phyloP scores from a whole-genome alignment of 805 yeast species.

The Kluyveromyces lactis region DNA sequence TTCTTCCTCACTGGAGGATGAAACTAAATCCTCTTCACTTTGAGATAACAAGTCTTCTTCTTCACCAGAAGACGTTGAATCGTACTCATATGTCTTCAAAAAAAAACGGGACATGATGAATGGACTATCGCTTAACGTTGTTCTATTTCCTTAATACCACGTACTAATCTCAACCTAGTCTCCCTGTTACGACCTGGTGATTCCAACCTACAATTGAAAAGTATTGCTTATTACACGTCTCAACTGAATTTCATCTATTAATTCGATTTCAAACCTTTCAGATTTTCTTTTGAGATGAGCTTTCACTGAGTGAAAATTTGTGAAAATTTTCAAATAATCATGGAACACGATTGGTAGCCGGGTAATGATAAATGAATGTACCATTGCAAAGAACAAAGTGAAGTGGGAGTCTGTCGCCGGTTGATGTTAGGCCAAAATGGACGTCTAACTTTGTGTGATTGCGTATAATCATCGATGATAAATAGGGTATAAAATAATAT shows the following conservation, averaged over 20 bases:
- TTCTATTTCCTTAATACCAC: neutral
- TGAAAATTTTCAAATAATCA: slow-evolving; percentile 4
- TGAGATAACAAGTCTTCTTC: slow-evolving; percentile 38
- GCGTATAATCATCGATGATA: too few relatives aligned
- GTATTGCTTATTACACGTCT: too few relatives aligned
- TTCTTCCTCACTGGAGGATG: slow-evolving; percentile 22
- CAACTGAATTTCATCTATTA: too few relatives aligned
- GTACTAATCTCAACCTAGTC: neutral
- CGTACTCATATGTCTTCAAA: slow-evolving; percentile 42
- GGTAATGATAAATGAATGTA: too few relatives aligned
- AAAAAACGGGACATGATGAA: slow-evolving; percentile 86
- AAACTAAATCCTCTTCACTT: slow-evolving; percentile 32
- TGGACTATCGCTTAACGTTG: neutral
- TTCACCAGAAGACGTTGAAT: slow-evolving; percentile 36
- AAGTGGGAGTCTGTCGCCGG: too few relatives aligned
- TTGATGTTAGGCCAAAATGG: too few relatives aligned
- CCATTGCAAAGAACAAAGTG: too few relatives aligned
- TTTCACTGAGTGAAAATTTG: slow-evolving; percentile 5
- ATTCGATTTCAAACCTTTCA: neutral
- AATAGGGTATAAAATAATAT: too few relatives aligned
- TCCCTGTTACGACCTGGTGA: too few relatives aligned
- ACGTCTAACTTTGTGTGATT: too few relatives aligned
- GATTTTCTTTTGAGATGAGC: slow-evolving; percentile 2
- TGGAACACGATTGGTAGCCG: neutral
- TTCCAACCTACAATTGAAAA: too few relatives aligned